Conservation (phyloP, 352 stramenopile species). For the Pythium folliculosum region DNA sequence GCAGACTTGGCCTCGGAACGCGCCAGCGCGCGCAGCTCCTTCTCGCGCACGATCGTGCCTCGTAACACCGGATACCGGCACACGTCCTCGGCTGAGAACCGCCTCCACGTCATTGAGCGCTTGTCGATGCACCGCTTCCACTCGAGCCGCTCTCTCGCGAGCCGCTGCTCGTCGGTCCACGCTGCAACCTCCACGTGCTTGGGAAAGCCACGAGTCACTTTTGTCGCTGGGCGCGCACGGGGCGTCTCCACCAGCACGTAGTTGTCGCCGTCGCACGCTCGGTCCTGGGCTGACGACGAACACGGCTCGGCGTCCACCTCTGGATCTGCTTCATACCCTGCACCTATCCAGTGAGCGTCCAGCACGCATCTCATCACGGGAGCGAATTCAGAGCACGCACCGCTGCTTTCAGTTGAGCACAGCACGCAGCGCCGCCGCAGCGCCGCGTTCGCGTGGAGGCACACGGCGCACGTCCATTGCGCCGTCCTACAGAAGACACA, state of each 20-base stretch:
- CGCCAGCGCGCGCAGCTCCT: constrained; percentile 2
- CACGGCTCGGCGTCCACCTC: not conserved
- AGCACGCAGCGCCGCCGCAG: constrained; percentile 19
- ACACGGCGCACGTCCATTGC: constrained; percentile 20
- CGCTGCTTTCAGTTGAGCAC: constrained; percentile 13
- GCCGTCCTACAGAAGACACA: constrained; percentile 6
- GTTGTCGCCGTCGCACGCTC: not conserved
- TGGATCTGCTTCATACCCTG: not conserved
- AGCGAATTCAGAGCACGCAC: not conserved
- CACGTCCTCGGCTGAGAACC: constrained; percentile 15
- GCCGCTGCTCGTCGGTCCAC: constrained; percentile 50
- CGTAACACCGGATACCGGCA: not conserved
- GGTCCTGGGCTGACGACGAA: not conserved
- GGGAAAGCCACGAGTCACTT: not conserved
- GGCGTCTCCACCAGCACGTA: constrained; percentile 12
- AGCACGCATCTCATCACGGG: too few relatives aligned
- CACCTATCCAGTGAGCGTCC: too few relatives aligned
- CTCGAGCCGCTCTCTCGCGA: constrained; percentile 58
- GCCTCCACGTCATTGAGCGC: constrained; percentile 46
- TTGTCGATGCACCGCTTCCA: constrained; percentile 67
- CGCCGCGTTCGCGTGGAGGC: constrained; percentile 23
- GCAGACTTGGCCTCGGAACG: not conserved
- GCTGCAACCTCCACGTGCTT: not conserved
- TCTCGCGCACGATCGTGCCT: constrained; percentile 14
- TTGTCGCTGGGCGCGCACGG: not conserved